These are phyloP conservation scores for Abrus pulchellus DNA, from an alignment of 306 rosid species.

Conservation along the genomic window DNA sequence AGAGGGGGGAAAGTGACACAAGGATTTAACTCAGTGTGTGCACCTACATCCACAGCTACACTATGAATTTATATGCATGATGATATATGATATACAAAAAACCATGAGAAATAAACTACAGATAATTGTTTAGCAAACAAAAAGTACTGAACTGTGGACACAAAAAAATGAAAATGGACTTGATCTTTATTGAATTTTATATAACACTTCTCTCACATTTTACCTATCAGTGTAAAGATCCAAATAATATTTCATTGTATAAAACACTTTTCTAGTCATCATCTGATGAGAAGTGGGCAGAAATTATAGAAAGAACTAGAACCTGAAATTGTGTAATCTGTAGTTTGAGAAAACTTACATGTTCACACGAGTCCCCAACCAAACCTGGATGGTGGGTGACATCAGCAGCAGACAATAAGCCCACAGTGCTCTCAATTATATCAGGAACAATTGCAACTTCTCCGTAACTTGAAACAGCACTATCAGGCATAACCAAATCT, in stretches of 20 bases:
- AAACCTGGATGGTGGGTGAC: slow-evolving; percentile 71
- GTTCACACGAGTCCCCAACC: slow-evolving; percentile 73
- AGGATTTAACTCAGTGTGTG: no score
- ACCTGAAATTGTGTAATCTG: neutral
- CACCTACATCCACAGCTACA: no score
- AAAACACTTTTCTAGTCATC: slow-evolving; percentile 21
- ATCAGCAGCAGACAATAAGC: slow-evolving; percentile 72
- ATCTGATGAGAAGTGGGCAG: slow-evolving; percentile 9
- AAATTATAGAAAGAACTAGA: slow-evolving; percentile 2
- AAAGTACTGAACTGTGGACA: neutral
- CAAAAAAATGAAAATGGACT: slow-evolving; percentile 2
- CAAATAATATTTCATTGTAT: slow-evolving; percentile 25
- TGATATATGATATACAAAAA: neutral
- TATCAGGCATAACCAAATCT: slow-evolving; percentile 73
- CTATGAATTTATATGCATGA: neutral
- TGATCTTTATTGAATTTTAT: neutral
- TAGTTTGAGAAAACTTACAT: slow-evolving; percentile 65
- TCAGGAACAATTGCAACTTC: slow-evolving; percentile 77
- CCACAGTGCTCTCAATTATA: slow-evolving; percentile 86
- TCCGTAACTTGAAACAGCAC: slow-evolving; percentile 79
- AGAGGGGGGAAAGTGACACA: no score
- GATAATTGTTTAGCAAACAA: slow-evolving; percentile 10
- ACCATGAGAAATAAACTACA: neutral
- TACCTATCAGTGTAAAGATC: slow-evolving; percentile 9
- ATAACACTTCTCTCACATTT: neutral